phyloP scores from a whole-genome alignment of 2,329 filamentous ascomycete species.

The Scedosporium minutisporum region DNA sequence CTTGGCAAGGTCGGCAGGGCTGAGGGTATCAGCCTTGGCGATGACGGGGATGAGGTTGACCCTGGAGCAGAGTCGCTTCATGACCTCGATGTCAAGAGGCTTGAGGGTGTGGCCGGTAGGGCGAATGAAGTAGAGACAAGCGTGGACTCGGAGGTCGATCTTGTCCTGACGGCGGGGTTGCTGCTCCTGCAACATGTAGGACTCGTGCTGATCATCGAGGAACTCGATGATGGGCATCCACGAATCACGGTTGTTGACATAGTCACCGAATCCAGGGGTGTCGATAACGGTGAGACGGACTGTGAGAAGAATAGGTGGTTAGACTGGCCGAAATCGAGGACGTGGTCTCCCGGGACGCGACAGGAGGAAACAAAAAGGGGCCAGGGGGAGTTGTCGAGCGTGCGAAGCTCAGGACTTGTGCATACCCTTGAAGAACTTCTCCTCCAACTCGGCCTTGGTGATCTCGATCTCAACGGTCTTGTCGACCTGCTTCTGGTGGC shows the following conservation, averaged over 20 bases:
- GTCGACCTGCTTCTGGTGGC: slow-evolving; percentile 98
- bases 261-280: slow-evolving; percentile 97
- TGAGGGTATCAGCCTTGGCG: slow-evolving; percentile 96
- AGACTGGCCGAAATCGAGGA: not conserved
- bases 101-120: slow-evolving; percentile 97
- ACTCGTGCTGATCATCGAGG: slow-evolving; percentile 99
- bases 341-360: not conserved
- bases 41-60: slow-evolving; percentile 98
- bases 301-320: slow-evolving; percentile 28
- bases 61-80: slow-evolving; percentile 97
- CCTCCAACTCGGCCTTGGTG: slow-evolving; percentile 97
- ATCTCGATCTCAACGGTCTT: slow-evolving; percentile 99
- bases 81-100: slow-evolving; percentile 97
- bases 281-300: slow-evolving; percentile 98
- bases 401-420: not conserved
- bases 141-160: slow-evolving; percentile 97
- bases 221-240: slow-evolving; percentile 99
- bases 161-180: slow-evolving; percentile 96
- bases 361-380: not conserved
- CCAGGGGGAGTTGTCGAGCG: not conserved
- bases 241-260: slow-evolving; percentile 99
- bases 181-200: slow-evolving; percentile 99
- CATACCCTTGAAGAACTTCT: slow-evolving; percentile 99
- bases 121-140: slow-evolving; percentile 98
- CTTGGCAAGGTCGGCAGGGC: slow-evolving; percentile 77